Evolutionary conservation across 2,329 filamentous ascomycete genomes (phyloP).

Genomic region (Sporothrix variecibatus): DNA sequence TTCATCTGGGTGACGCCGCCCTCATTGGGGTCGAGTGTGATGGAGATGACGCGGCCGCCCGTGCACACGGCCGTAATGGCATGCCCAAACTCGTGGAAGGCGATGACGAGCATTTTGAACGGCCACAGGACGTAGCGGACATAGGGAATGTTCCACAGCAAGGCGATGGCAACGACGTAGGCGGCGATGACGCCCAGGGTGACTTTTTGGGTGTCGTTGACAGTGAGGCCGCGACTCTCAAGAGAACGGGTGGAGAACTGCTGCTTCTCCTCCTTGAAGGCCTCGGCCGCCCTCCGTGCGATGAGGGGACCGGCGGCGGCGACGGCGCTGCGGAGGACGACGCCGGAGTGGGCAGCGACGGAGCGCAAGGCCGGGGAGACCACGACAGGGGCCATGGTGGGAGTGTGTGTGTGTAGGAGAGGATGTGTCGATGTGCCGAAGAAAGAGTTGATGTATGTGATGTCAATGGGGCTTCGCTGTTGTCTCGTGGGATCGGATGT

Average conservation of each 20-base stretch:
- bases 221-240: conserved; percentile 44
- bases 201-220: conserved; percentile 68
- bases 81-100: conserved; percentile 79
- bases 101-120: conserved; percentile 86
- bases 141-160: conserved; percentile 79
- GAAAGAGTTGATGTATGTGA: not conserved
- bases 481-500: not conserved
- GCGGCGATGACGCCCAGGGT: conserved; percentile 66
- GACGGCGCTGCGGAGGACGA: conserved; percentile 24
- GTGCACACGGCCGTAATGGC: conserved; percentile 72
- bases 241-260: not conserved
- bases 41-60: conserved; percentile 61
- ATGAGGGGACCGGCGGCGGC: conserved; percentile 28
- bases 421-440: not conserved
- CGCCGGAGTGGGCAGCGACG: conserved; percentile 24
- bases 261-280: not conserved
- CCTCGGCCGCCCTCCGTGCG: conserved; percentile 21
- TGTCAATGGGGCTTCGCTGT: not conserved
- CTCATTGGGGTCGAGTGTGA: conserved; percentile 73
- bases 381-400: conserved; percentile 27
- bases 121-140: conserved; percentile 75
- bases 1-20: conserved; percentile 78
- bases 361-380: conserved; percentile 26
- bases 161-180: conserved; percentile 66
- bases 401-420: too few relatives aligned